Base-by-base conservation (phyloP, 2,329 filamentous ascomycete species). In the Peltaster fructicola region DNA sequence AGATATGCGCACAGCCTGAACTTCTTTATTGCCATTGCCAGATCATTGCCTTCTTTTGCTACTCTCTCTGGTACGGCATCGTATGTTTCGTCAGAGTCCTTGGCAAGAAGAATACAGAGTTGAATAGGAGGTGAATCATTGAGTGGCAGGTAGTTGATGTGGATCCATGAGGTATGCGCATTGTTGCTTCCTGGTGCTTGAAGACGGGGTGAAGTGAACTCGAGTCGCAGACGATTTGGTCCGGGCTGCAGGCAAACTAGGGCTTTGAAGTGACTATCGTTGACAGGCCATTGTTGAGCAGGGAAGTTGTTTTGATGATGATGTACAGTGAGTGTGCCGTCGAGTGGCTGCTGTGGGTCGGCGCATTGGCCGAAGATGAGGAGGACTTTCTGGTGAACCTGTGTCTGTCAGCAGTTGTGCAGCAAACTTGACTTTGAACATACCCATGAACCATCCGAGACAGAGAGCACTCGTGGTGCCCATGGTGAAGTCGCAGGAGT, bases 1-100 rank as follows among this genome's bases (percentile, higher is more conserved):
- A 95, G 61, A 47, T 95, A 93, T 13, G 81, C 85, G 10, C 82
- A 76, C 77, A 91, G 93, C 34, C 84, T 70, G 47, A 88, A 93
- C 48, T 98, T 98, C 41, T 68, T 70, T 25, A 91, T 64, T 0
- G 88, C 88, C 6, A 68, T 70, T 7, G 84, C 73, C 17, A 95
- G 47, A 2, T 65, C 66, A 49, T 92, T 91, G 10, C 80, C 84
- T 58, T 91, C 84, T 37, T 65, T 71, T 48, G 78, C 69, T 27
- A 67, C 57, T 23, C 78, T 68, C 27, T 80, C 70, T 1, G 81
- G 82, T 9, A 73, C 65, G 4, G 80, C 73, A 53, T 95, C 84
- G 41, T 77, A 93, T 2, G 74, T 85, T 18, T 66, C 78, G 0
- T 77, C 71, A 0, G 85, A 95, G 46, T 98, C 88, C 45, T 76